phyloP scores from a whole-genome alignment of 1,284 basidiomycete genomes.

The Peniophora sp. region DNA sequence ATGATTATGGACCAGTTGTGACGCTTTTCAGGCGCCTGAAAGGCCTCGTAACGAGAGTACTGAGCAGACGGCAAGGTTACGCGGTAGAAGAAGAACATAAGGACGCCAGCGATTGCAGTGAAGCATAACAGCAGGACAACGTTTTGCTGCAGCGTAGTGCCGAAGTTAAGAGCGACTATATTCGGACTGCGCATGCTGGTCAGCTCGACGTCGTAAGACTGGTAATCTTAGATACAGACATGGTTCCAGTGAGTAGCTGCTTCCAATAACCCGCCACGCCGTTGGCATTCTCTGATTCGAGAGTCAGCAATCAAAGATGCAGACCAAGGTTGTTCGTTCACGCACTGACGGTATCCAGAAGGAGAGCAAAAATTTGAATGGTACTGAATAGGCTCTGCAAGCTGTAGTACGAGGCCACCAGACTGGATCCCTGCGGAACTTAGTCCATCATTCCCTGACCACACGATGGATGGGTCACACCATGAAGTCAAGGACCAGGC shows the following conservation, averaged over 20 bases:
- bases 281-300: conserved; percentile 6
- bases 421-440: conserved; percentile 51
- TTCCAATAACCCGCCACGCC: conserved; percentile 31
- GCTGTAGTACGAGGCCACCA: conserved; percentile 58
- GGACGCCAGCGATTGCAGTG: conserved; percentile 40
- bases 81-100: conserved; percentile 51
- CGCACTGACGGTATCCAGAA: conserved; percentile 56
- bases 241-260: conserved; percentile 53
- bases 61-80: conserved; percentile 40
- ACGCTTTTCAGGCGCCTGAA: conserved; percentile 35
- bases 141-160: conserved; percentile 43
- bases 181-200: conserved; percentile 44
- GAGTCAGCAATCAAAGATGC: not conserved
- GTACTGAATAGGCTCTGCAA: conserved; percentile 60
- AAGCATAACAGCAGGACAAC: conserved; percentile 48
- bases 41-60: conserved; percentile 44
- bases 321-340: not conserved
- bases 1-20: conserved; percentile 46
- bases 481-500: conserved; percentile 39
- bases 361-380: conserved; percentile 61
- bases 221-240: too few species aligned
- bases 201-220: too few species aligned
- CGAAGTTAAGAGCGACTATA: conserved; percentile 61
- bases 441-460: not conserved
- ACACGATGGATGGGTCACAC: conserved; percentile 26